Conservation (phyloP, 106 monocot species). For the Apostasia ramifera region DNA sequence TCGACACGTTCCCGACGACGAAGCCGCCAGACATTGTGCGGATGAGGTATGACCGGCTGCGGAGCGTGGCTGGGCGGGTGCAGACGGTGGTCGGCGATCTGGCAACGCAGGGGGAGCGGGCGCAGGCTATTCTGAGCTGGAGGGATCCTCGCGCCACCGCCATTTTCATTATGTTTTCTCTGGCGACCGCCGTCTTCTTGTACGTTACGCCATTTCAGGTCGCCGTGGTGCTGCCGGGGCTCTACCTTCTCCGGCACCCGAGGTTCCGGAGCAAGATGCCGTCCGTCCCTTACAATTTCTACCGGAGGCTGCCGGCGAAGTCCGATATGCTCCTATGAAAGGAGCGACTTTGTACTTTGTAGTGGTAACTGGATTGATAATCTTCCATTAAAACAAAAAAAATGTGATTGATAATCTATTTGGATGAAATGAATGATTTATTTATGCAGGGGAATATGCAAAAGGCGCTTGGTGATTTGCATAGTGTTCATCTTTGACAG, state of each 20-base stretch:
- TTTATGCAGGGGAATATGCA: no score
- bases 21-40: constrained; percentile 28
- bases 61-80: constrained; percentile 43
- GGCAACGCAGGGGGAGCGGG: constrained; percentile 47
- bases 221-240: constrained; percentile 16
- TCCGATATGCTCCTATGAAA: constrained; percentile 42
- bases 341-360: no score
- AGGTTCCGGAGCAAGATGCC: constrained; percentile 40
- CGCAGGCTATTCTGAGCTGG: constrained; percentile 50
- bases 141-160: constrained; percentile 51
- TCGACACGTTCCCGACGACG: constrained; percentile 63
- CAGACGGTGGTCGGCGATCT: constrained; percentile 55
- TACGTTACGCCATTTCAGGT: constrained; percentile 53
- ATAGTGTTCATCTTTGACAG: no score
- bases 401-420: no score
- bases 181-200: constrained; percentile 31
- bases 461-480: no score
- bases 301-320: constrained; percentile 46
- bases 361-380: no score
- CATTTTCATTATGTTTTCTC: constrained; percentile 38
- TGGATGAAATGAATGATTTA: no score
- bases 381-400: no score
- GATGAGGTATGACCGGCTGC: constrained; percentile 42
- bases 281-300: constrained; percentile 45
- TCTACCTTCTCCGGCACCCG: constrained; percentile 46